Evolutionary conservation across 2,329 filamentous ascomycete genomes (phyloP).

Genomic region (Colletotrichum graminicola): DNA sequence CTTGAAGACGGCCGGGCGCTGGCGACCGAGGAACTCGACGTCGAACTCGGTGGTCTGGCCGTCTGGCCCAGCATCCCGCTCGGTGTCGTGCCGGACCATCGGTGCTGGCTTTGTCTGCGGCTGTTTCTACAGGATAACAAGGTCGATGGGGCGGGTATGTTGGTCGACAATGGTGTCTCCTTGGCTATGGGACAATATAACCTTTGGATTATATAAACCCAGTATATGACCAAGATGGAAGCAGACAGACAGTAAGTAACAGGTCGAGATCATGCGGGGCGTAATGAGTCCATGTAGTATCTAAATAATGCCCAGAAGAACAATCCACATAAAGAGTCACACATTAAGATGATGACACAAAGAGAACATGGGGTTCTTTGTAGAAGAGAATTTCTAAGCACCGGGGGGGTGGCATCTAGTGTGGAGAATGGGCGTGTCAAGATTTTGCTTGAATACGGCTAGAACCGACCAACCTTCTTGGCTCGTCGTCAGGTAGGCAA

Average conservation of each 20-base stretch:
- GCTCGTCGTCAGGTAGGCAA: neutral
- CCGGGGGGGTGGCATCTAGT: neutral
- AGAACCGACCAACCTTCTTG: slow-evolving; percentile 13
- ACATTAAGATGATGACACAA: neutral
- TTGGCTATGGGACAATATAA: slow-evolving; percentile 1
- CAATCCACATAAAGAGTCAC: neutral
- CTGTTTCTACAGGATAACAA: neutral
- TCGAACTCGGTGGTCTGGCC: slow-evolving; percentile 45
- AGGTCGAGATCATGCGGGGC: neutral
- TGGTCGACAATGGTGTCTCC: neutral
- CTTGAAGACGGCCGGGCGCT: slow-evolving; percentile 69
- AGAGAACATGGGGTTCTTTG: neutral
- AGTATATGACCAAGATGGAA: slow-evolving; percentile 19
- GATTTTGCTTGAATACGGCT: slow-evolving; percentile 25
- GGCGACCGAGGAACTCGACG: slow-evolving; percentile 72
- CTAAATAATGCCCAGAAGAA: slow-evolving; percentile 21
- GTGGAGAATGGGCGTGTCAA: slow-evolving; percentile 32
- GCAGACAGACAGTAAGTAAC: neutral
- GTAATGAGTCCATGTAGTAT: slow-evolving; percentile 5
- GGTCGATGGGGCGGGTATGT: neutral
- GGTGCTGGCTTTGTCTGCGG: neutral
- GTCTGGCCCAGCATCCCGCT: slow-evolving; percentile 28
- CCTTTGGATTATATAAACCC: slow-evolving; percentile 1
- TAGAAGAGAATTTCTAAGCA: slow-evolving; percentile 33
- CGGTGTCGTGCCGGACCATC: slow-evolving; percentile 34